These are phyloP conservation scores for Lolium perenne DNA, from an alignment of 176 grass and related monocot species.

Conservation along the genomic window DNA sequence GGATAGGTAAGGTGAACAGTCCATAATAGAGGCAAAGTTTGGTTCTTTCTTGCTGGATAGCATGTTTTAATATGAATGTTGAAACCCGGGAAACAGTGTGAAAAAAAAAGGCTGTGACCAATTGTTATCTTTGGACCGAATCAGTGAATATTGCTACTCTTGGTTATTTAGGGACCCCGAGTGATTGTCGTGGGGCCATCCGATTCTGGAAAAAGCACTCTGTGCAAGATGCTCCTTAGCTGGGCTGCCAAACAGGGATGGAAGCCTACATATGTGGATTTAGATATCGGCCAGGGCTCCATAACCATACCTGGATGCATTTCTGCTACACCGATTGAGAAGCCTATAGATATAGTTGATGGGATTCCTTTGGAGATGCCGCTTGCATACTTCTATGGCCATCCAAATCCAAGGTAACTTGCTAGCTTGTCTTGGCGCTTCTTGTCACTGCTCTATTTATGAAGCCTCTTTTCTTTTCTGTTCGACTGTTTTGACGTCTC, in stretches of 20 bases:
- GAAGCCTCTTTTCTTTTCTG: constrained; percentile 7
- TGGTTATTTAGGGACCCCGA: constrained; percentile 65
- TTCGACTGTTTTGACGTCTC: constrained; percentile 2
- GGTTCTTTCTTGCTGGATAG: neutral
- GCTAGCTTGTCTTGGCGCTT: neutral
- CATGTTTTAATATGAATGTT: neutral
- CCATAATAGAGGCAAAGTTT: neutral
- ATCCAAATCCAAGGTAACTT: constrained; percentile 77
- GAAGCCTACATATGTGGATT: constrained; percentile 93
- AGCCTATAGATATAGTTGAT: constrained; percentile 91
- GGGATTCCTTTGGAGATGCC: constrained; percentile 99
- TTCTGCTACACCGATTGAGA: constrained; percentile 89
- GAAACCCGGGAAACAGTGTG: neutral
- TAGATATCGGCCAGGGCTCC: constrained; percentile 91
- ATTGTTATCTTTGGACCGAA: constrained; percentile 2
- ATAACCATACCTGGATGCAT: constrained; percentile 93
- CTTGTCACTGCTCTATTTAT: constrained; percentile 15
- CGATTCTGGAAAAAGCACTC: constrained; percentile 94
- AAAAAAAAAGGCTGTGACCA: neutral
- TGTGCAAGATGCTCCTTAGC: constrained; percentile 89
- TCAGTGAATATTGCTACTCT: constrained; percentile 30
- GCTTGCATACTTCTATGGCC: constrained; percentile 82
- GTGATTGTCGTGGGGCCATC: constrained; percentile 91
- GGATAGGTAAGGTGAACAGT: neutral
- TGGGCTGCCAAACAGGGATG: constrained; percentile 87